Conservation (phyloP, 2,329 filamentous ascomycete genomes). For the Fusarium anguioides region DNA sequence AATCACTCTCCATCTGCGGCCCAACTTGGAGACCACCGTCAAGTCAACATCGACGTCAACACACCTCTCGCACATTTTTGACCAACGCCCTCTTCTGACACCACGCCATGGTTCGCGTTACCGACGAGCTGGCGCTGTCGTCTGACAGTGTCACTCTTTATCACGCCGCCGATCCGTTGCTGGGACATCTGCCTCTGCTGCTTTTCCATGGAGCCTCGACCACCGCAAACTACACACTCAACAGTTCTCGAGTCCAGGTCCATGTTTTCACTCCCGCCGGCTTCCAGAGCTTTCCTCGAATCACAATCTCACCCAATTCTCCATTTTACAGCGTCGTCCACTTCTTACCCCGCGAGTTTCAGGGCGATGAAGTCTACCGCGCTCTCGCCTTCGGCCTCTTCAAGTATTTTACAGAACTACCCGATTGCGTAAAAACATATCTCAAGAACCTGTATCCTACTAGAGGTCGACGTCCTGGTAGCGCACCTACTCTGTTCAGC, state of each 20-base stretch:
- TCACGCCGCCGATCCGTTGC: slow-evolving; percentile 85
- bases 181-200: slow-evolving; percentile 83
- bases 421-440: slow-evolving; percentile 77
- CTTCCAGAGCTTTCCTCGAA: slow-evolving; percentile 87
- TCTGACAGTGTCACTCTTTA: slow-evolving; percentile 87
- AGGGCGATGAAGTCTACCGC: slow-evolving; percentile 93
- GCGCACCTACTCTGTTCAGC: slow-evolving; percentile 78
- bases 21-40: slow-evolving; percentile 42
- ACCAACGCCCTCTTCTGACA: slow-evolving; percentile 35
- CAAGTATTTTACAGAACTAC: slow-evolving; percentile 93
- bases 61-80: slow-evolving; percentile 26
- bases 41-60: slow-evolving; percentile 28
- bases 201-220: slow-evolving; percentile 94
- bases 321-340: slow-evolving; percentile 91
- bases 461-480: slow-evolving; percentile 68
- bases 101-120: slow-evolving; percentile 83
- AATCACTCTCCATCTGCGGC: slow-evolving; percentile 38
- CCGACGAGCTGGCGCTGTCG: slow-evolving; percentile 80
- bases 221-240: slow-evolving; percentile 85
- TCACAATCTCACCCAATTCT: slow-evolving; percentile 93
- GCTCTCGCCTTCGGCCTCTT: slow-evolving; percentile 91
- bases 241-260: slow-evolving; percentile 92
- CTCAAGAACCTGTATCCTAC: slow-evolving; percentile 70
- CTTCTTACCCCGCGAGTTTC: slow-evolving; percentile 89
- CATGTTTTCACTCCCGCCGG: slow-evolving; percentile 92